Conservation (phyloP, 2,329 filamentous ascomycete genomes). For the Orbilia ellipsospora region DNA sequence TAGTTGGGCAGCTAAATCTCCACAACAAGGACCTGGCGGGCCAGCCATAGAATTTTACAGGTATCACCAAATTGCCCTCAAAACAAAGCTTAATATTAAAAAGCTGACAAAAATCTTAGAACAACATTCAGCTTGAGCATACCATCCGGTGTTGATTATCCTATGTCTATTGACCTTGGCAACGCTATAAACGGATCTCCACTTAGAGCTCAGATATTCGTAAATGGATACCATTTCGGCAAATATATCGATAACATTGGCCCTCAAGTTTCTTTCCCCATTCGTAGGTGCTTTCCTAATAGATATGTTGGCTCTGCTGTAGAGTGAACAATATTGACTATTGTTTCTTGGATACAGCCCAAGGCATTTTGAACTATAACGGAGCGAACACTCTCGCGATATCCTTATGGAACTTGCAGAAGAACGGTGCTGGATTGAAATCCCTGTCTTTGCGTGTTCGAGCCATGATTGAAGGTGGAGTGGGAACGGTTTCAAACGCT, state of each 20-base stretch:
- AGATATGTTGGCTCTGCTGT: no score
- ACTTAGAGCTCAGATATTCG: conserved; percentile 74
- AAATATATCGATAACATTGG: conserved; percentile 76
- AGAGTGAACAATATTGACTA: no score
- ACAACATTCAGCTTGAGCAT: conserved; percentile 69
- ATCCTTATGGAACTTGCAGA: conserved; percentile 74
- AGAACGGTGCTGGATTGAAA: conserved; percentile 69
- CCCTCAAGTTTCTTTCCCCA: conserved; percentile 76
- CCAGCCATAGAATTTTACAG: conserved; percentile 71
- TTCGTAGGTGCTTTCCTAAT: conserved; percentile 69
- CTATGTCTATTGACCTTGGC: conserved; percentile 71
- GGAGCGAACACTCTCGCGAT: conserved; percentile 77
- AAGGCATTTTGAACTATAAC: conserved; percentile 72
- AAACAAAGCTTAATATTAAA: no score
- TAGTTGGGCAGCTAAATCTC: conserved; percentile 64
- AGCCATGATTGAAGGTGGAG: conserved; percentile 68
- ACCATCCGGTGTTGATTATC: conserved; percentile 71
- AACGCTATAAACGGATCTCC: conserved; percentile 62
- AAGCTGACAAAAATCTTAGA: not conserved
- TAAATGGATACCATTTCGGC: conserved; percentile 79
- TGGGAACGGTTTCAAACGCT: conserved; percentile 63
- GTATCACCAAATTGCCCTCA: no score
- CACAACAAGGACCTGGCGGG: conserved; percentile 64
- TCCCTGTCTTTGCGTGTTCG: conserved; percentile 67
- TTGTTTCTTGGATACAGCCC: conserved; percentile 23